These are phyloP conservation scores for Globisporangium perplexum DNA, from an alignment of 352 stramenopile species.

Conservation along the genomic window DNA sequence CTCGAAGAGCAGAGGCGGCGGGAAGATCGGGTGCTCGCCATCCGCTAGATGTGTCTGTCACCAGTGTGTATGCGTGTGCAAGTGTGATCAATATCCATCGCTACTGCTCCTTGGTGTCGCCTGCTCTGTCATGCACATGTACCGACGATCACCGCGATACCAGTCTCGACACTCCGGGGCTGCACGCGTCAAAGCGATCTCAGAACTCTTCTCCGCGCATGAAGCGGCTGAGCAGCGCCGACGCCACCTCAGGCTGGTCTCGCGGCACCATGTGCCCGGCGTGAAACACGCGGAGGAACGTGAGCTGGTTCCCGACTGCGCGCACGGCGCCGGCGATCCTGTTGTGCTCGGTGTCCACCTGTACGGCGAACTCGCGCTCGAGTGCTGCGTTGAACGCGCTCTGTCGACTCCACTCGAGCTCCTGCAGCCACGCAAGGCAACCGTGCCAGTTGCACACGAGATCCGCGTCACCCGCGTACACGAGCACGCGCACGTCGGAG, in stretches of 20 bases:
- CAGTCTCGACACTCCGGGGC: no score
- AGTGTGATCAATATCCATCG: no score
- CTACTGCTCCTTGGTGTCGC: no score
- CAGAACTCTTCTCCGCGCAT: slow-evolving; percentile 15
- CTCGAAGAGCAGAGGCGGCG: no score
- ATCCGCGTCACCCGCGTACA: slow-evolving; percentile 95
- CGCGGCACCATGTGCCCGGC: slow-evolving; percentile 37
- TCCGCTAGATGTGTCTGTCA: no score
- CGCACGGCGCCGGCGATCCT: slow-evolving; percentile 15
- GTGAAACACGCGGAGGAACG: slow-evolving; percentile 36
- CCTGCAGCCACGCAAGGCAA: slow-evolving; percentile 90
- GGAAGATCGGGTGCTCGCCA: no score
- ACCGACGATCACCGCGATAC: no score
- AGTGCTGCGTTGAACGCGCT: slow-evolving; percentile 64
- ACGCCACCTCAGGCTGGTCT: slow-evolving; percentile 26
- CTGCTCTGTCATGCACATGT: no score
- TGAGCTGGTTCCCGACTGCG: slow-evolving; percentile 20
- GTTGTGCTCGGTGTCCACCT: no score
- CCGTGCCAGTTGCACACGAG: slow-evolving; percentile 96
- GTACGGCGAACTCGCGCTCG: slow-evolving; percentile 16
- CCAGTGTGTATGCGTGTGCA: no score
- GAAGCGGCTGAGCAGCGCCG: slow-evolving; percentile 41
- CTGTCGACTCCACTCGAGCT: slow-evolving; percentile 87
- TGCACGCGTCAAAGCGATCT: no score
- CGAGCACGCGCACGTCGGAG: slow-evolving; percentile 65